phyloP scores from a whole-genome alignment of 2,329 filamentous ascomycete species.

The Neofusicoccum sp. region DNA sequence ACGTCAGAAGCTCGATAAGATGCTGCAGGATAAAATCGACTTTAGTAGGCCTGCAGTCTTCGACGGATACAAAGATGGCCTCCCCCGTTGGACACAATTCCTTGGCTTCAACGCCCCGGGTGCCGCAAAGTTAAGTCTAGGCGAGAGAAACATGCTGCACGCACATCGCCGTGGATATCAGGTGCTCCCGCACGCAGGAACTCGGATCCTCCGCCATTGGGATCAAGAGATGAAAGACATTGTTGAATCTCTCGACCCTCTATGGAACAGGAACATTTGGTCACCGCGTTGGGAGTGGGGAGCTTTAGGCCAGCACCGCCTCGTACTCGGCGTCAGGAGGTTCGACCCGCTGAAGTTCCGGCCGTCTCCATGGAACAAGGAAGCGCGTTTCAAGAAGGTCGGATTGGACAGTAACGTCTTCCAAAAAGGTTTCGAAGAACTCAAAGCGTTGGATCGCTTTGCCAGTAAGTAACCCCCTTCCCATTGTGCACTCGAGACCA shows the following conservation, averaged over 20 bases:
- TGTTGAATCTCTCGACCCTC: not conserved
- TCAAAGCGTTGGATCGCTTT: not conserved
- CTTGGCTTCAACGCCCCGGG: not conserved
- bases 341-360: not conserved
- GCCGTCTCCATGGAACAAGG: not conserved
- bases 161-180: not conserved
- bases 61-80: not conserved
- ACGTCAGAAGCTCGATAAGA: not conserved
- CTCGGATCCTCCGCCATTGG: not conserved
- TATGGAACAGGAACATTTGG: not conserved
- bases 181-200: not conserved
- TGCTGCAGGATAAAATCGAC: not conserved
- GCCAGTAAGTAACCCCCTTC: not conserved
- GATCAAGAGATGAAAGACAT: not conserved
- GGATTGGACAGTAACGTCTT: too few species aligned
- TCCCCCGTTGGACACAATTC: conserved; percentile 4
- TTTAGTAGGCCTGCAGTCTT: not conserved
- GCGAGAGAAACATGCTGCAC: not conserved
- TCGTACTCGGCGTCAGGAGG: not conserved
- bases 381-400: not conserved
- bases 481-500: too few species aligned
- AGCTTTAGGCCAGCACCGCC: not conserved
- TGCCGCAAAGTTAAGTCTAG: not conserved
- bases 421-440: not conserved
- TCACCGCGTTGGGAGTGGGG: conserved; percentile 3